Evolutionary conservation across 148 eudicot genomes (phyloP).

Genomic region (Cornus controversa): DNA sequence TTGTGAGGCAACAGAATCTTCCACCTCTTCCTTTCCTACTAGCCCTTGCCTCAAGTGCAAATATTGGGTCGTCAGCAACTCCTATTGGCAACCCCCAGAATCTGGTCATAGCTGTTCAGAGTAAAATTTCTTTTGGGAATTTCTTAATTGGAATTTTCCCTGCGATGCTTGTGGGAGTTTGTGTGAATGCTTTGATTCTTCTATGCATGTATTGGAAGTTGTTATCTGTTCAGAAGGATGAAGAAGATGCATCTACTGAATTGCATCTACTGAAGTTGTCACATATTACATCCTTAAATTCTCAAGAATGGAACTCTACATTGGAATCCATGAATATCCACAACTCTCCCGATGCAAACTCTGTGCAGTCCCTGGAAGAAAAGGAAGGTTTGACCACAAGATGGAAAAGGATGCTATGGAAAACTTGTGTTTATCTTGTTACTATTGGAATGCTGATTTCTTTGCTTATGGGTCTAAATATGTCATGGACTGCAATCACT

Average conservation of each 20-base stretch:
- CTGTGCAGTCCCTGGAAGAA: constrained; percentile 16
- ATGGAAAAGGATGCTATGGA: constrained; percentile 60
- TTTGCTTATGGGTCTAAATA: constrained; percentile 55
- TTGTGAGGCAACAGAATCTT: constrained; percentile 69
- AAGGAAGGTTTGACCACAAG: constrained; percentile 21
- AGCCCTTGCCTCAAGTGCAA: constrained; percentile 77
- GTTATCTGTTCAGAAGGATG: constrained; percentile 56
- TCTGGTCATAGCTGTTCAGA: neutral
- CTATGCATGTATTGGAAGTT: constrained; percentile 55
- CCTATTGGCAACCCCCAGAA: neutral
- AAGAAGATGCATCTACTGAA: constrained; percentile 45
- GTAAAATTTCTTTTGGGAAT: neutral
- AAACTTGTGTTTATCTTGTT: constrained; percentile 58
- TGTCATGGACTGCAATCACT: constrained; percentile 82
- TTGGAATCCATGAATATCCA: constrained; percentile 23
- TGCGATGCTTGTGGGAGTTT: neutral
- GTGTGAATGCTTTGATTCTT: neutral
- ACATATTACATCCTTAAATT: constrained; percentile 24
- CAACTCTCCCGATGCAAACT: constrained; percentile 17
- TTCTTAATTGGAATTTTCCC: neutral
- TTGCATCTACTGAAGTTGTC: constrained; percentile 36
- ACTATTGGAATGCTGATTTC: constrained; percentile 66
- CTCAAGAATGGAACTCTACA: constrained; percentile 24
- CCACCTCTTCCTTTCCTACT: constrained; percentile 72
- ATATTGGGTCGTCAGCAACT: constrained; percentile 70